Base-by-base conservation (phyloP, 2,329 filamentous ascomycete species). In the Chrysosporium keratinophilum region DNA sequence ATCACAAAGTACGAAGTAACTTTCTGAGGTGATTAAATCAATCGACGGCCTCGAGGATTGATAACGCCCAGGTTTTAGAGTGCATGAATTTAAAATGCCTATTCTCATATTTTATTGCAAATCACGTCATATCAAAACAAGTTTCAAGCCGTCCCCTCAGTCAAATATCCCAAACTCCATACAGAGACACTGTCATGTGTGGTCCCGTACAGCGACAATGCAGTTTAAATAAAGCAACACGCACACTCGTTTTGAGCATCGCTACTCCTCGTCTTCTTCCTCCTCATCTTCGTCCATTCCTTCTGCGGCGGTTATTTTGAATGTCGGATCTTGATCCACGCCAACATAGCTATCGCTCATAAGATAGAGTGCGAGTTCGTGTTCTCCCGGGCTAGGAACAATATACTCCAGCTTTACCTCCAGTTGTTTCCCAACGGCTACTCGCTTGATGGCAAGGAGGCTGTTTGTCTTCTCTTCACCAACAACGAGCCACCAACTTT, bases 401-500 rank as follows among this genome's bases (percentile, higher is more conserved):
- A 88, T 88, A 68, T 90, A 95, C 71, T 97, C 90, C 59, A 98
- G 74, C 65, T 82, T 83, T 54, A 89, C 79, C 64, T 87, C 85
- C 63, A 95, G 72, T 66, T 85, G 83, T 62, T 80, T 80, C 40
- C 83, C 85, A 59, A 98, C 85, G 1, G 90, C 95, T 56, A 98
- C 84, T 61, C 91, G 82, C 78, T 97, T 98, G 75, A 97, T 95
- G 2, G 88, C 90, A 55, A 97, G 76, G 58, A 98, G 75, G 59
- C 79, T 90, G 75, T 88, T 91, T 40, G 85, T 88, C 68, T 82
- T 85, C 73, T 96, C 89, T 62, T 97, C 90, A 31, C 90, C 91
- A 34, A 98, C 88, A 17, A 98, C 88, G 54, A 98, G 74, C 93
- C 93, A 98, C 90, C 90, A 98, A 67, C 93, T 95, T 77, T 98